These are phyloP conservation scores for Andrographis paniculata DNA, from an alignment of 305 asterid species.

Conservation along the genomic window DNA sequence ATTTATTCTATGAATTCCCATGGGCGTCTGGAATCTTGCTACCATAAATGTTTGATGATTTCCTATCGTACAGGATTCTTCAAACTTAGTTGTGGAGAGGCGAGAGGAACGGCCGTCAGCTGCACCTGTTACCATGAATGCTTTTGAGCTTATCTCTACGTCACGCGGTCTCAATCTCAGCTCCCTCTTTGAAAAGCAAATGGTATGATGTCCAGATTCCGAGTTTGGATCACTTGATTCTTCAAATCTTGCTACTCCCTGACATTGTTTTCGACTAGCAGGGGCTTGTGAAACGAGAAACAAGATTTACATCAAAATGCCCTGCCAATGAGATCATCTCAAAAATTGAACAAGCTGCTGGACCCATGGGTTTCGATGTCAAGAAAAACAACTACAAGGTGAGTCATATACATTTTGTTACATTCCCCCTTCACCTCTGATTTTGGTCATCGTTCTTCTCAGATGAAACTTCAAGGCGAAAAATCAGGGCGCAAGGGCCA, in stretches of 20 bases:
- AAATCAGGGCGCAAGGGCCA: slow-evolving; percentile 98
- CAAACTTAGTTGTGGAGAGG: slow-evolving; percentile 78
- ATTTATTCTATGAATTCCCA: too few species aligned
- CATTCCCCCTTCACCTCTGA: too few species aligned
- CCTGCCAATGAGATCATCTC: slow-evolving; percentile 73
- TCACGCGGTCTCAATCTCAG: slow-evolving; percentile 89
- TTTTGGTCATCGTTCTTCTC: too few species aligned
- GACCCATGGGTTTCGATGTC: slow-evolving; percentile 92
- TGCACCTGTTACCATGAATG: slow-evolving; percentile 86
- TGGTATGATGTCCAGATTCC: not conserved
- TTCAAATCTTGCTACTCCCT: not conserved
- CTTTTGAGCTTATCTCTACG: slow-evolving; percentile 89
- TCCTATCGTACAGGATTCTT: slow-evolving; percentile 74
- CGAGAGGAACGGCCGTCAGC: slow-evolving; percentile 68
- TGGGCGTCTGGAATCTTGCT: too few species aligned
- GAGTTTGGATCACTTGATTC: too few species aligned
- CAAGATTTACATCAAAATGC: slow-evolving; percentile 77
- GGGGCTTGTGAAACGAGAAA: slow-evolving; percentile 92
- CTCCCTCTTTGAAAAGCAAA: slow-evolving; percentile 48
- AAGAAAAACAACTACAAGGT: slow-evolving; percentile 91
- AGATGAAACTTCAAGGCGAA: slow-evolving; percentile 85
- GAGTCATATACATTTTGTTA: too few species aligned
- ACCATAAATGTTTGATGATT: too few species aligned
- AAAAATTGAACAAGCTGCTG: slow-evolving; percentile 86
- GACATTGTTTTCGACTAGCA: slow-evolving; percentile 18